Percentiles rank a stretch among this genome's conserved stretches.
Evolutionary conservation across 2,329 filamentous ascomycete species (phyloP).

Genomic region (Ophiosphaerella herpotricha): DNA sequence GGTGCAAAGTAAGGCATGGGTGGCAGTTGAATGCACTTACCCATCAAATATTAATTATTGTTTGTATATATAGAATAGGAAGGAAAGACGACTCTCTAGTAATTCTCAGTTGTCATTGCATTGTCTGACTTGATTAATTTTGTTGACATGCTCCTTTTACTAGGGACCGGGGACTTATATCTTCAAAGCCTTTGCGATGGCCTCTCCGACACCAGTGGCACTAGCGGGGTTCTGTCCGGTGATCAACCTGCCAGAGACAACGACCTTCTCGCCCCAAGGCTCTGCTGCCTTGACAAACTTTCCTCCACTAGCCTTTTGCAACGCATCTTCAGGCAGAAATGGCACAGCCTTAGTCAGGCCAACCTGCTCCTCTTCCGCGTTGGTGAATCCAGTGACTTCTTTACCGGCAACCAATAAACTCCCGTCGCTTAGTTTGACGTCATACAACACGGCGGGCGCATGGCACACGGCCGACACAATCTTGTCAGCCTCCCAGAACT

Average conservation of each 20-base stretch:
- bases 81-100: too few relatives aligned
- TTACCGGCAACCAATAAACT: slow-evolving; percentile 60
- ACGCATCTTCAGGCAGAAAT: slow-evolving; percentile 64
- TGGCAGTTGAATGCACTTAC: too few relatives aligned
- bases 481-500: slow-evolving; percentile 67
- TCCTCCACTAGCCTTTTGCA: slow-evolving; percentile 56
- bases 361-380: slow-evolving; percentile 59
- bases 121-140: too few relatives aligned
- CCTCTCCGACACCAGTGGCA: slow-evolving; percentile 50
- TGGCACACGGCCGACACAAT: slow-evolving; percentile 71
- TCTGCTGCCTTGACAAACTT: slow-evolving; percentile 61
- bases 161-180: slow-evolving; percentile 9
- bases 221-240: slow-evolving; percentile 57
- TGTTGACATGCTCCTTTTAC: too few relatives aligned
- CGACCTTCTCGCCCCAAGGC: slow-evolving; percentile 53
- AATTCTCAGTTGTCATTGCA: too few relatives aligned
- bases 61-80: too few relatives aligned
- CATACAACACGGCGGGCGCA: slow-evolving; percentile 66
- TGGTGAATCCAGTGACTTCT: slow-evolving; percentile 64
- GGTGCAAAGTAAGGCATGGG: too few relatives aligned
- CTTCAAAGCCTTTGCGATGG: slow-evolving; percentile 46
- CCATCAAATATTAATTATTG: too few relatives aligned
- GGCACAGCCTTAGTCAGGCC: slow-evolving; percentile 55
- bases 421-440: slow-evolving; percentile 59
- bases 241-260: slow-evolving; percentile 47